These are phyloP conservation scores for Botrytis pseudocinerea DNA, from an alignment of 2,329 filamentous ascomycete species.

Conservation along the genomic window DNA sequence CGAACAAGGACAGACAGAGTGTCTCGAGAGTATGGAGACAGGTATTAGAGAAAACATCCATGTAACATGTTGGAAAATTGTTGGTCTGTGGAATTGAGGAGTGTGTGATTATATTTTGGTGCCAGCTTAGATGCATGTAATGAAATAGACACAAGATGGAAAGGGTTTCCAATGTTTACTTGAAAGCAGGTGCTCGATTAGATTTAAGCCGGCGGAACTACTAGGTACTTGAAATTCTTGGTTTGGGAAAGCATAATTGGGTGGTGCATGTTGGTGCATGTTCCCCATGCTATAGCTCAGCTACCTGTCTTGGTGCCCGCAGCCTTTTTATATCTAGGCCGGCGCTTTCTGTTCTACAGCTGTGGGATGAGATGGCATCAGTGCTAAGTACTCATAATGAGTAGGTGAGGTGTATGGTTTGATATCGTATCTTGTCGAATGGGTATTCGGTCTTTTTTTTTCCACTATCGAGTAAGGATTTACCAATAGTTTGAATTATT, in stretches of 20 bases:
- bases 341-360: background rate
- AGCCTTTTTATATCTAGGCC: background rate
- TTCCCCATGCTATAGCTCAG: background rate
- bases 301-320: background rate
- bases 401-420: background rate
- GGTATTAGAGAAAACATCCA: background rate
- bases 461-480: background rate
- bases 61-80: background rate
- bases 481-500: background rate
- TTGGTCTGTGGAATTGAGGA: background rate
- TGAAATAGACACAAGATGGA: background rate
- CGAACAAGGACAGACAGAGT: background rate
- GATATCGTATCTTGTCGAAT: background rate
- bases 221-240: background rate
- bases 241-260: background rate
- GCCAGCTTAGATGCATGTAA: background rate
- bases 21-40: no score
- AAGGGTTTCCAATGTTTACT: background rate
- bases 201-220: background rate
- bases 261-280: no score
- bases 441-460: background rate
- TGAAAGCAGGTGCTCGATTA: background rate
- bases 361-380: background rate
- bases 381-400: background rate
- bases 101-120: background rate